Evolutionary conservation across 306 rosid species (phyloP), one percentile per base, ranked within the genome.

Genomic region (Ziziphus jujuba): DNA sequence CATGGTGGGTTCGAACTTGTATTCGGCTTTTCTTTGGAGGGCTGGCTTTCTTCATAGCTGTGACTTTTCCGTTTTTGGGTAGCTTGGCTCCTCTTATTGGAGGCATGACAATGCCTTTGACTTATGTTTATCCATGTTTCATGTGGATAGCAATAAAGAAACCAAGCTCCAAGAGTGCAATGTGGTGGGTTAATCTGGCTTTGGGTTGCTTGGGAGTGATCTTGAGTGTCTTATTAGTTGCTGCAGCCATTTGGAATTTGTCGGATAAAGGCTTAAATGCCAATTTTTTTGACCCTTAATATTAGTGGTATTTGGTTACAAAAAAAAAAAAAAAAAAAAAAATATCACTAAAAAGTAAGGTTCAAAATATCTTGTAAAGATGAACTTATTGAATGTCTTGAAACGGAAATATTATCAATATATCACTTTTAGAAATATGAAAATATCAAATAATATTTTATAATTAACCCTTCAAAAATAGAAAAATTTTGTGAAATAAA

Each of bases 81-180:
- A 65, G 70, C 38, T 78, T 87, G 1, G 67, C 79, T 3, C 71
- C 80, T 3, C 64, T 90, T 9, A 35, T 83, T 1, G 92, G 92
- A 62, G 87, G 87, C 2, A 50, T 90, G 6, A 79, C 87, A 2
- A 68, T 90, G 57, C 97, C 95, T 2, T 1, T 90, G 49, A 74
- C 95, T 0, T 82, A 80, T 54, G 85, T 82, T 7, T 90, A 90
- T 72, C 97, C 97, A 0, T 87, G 97, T 66, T 84, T 85, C 81
- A 90, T 90, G 90, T 90, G 91, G 87, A n/a, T 80, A 12, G 63
- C 87, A 1, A 69, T 90, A 22, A 85, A 82, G 82, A 87, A 84
- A 17, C 87, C 88, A 15, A 78, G 61, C 11, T 48, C 24, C 7
- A 76, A 52, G 21, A 61, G 82, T 38, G 21, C 3, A 0, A 47